Evolutionary conservation across 164 flowering plant genomes (phyloP).

Genomic region (Houttuynia cordata): DNA sequence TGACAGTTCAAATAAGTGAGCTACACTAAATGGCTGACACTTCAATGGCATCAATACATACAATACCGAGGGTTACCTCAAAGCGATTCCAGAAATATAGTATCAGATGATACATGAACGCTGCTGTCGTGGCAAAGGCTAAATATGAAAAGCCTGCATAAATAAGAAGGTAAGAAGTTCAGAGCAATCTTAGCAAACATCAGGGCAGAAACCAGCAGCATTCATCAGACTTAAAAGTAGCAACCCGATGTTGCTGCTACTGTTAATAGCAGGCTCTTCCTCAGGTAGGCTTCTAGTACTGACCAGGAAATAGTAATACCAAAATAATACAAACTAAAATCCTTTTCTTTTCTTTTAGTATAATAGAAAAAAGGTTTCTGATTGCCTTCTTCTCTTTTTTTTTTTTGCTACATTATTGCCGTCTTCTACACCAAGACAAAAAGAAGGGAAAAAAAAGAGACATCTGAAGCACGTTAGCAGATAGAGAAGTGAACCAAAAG

Average conservation of each 20-base stretch:
- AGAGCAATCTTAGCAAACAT: background rate
- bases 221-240: background rate
- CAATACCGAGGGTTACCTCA: constrained; percentile 45
- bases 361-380: too few species aligned
- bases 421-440: too few species aligned
- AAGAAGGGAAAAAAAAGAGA: background rate
- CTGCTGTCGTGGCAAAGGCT: constrained; percentile 82
- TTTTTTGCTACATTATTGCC: too few species aligned
- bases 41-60: background rate
- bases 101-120: constrained; percentile 93
- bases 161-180: background rate
- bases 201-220: background rate
- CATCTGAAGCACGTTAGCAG: background rate
- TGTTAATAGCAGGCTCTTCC: too few species aligned
- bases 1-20: background rate
- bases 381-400: too few species aligned
- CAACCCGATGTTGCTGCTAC: background rate
- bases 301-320: too few species aligned
- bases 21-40: background rate
- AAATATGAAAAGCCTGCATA: constrained; percentile 79
- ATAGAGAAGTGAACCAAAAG: constrained; percentile 65
- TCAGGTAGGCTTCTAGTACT: too few species aligned
- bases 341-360: too few species aligned
- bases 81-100: constrained; percentile 95
- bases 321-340: too few species aligned